A percentile compares a stretch with the other conserved stretches of the same genome.
phyloP scores from a whole-genome alignment of 148 eudicot species.

The Rhododendron ferrugineum region DNA sequence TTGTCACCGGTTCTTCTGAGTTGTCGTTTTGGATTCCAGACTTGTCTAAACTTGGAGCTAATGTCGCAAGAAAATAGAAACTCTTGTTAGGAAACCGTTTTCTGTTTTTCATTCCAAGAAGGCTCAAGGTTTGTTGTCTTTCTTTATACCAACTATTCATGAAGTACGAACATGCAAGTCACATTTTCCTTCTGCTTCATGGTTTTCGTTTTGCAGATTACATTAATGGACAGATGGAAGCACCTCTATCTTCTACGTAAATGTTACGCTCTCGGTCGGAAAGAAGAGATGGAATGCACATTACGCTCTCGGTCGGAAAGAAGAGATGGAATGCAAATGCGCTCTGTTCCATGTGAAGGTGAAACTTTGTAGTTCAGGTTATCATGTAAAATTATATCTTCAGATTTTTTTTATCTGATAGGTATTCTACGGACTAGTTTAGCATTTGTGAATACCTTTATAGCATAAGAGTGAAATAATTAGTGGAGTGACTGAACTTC shows the following conservation, averaged over 20 bases:
- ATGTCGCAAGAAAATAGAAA: constrained; percentile 70
- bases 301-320: neutral
- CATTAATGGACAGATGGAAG: neutral
- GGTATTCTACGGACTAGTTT: neutral
- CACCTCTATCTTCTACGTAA: neutral
- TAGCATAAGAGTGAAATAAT: neutral
- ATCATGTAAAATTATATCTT: neutral
- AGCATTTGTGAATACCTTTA: neutral
- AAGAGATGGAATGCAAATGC: neutral
- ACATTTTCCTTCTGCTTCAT: neutral
- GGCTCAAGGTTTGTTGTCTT: constrained; percentile 5
- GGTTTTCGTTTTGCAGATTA: neutral
- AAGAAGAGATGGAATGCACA: neutral
- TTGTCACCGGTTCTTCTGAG: constrained; percentile 89
- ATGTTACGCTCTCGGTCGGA: neutral
- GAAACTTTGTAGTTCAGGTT: neutral
- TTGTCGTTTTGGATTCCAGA: constrained; percentile 90
- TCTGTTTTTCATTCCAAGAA: neutral
- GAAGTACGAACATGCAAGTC: neutral
- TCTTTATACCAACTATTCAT: neutral
- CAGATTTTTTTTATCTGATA: neutral
- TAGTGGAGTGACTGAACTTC: neutral
- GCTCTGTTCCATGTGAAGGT: neutral
- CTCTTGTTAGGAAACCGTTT: neutral
- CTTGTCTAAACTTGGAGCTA: constrained; percentile 82